phyloP scores from a whole-genome alignment of 1,284 basidiomycete genomes.

The Leccinum olivaceoglutinosum region DNA sequence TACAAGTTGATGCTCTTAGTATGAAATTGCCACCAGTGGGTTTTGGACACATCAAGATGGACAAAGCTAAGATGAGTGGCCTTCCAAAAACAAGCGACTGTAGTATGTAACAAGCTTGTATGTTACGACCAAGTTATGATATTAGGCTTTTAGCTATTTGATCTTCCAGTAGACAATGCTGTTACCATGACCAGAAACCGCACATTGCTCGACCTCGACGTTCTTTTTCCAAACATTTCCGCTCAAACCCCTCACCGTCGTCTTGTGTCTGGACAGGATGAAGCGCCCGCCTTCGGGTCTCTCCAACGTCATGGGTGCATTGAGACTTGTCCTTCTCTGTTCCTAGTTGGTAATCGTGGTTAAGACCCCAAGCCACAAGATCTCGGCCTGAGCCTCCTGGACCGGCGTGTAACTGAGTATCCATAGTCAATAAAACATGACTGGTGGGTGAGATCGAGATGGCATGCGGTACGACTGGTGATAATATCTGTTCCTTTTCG shows the following conservation, averaged over 20 bases:
- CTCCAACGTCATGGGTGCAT: constrained; percentile 58
- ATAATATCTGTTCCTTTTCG: constrained; percentile 54
- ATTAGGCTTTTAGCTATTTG: constrained; percentile 29
- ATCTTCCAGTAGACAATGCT: constrained; percentile 77
- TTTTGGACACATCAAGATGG: background rate
- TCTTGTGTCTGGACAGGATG: constrained; percentile 47
- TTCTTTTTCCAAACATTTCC: constrained; percentile 64
- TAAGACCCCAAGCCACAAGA: constrained; percentile 64
- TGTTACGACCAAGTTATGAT: background rate
- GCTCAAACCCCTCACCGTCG: constrained; percentile 60
- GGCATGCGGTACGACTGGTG: constrained; percentile 65
- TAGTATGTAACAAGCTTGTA: background rate
- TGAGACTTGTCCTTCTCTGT: constrained; percentile 76
- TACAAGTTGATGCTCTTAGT: background rate
- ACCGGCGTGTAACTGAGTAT: constrained; percentile 51
- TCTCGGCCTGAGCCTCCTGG: constrained; percentile 50
- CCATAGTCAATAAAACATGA: constrained; percentile 74
- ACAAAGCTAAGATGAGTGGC: background rate
- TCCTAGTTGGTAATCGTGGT: constrained; percentile 77
- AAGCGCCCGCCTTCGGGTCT: constrained; percentile 50
- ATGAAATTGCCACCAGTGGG: background rate
- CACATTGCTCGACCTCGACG: constrained; percentile 66
- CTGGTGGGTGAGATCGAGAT: constrained; percentile 74
- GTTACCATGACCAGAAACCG: constrained; percentile 56
- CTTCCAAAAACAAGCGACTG: background rate